phyloP scores from a whole-genome alignment of 306 rosid species.

The Medicago ruthenica region DNA sequence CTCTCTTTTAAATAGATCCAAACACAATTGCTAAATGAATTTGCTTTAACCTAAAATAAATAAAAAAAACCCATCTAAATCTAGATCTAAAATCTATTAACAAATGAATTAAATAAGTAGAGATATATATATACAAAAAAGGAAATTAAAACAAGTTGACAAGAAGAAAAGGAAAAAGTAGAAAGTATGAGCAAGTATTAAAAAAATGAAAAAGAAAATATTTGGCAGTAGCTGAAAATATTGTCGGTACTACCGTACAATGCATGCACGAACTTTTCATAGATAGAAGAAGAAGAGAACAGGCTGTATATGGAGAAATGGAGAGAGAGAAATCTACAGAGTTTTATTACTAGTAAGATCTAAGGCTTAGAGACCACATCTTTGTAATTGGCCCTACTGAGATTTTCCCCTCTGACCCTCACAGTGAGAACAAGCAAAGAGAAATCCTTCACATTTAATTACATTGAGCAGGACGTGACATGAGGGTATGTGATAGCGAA shows the following conservation, averaged over 20 bases:
- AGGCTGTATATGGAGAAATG: constrained; percentile 38
- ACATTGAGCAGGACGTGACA: constrained; percentile 39
- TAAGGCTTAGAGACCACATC: constrained; percentile 45
- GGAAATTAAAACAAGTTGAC: background rate
- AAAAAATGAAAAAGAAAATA: constrained; percentile 27
- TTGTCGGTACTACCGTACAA: constrained; percentile 57
- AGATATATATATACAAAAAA: background rate
- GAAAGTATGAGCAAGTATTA: no score
- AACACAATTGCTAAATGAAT: no score
- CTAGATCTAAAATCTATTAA: background rate
- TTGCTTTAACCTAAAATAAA: background rate
- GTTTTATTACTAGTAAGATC: constrained; percentile 23
- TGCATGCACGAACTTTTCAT: constrained; percentile 32
- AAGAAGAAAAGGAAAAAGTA: background rate
- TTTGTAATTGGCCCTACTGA: constrained; percentile 48
- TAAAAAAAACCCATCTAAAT: background rate
- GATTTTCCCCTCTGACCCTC: constrained; percentile 49
- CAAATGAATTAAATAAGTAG: background rate
- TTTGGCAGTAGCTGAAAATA: constrained; percentile 38
- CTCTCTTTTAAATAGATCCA: no score
- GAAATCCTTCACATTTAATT: background rate
- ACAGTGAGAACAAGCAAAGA: constrained; percentile 36
- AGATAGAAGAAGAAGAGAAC: constrained; percentile 25
- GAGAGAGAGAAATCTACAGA: background rate
- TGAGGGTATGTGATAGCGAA: constrained; percentile 36